Evolutionary conservation across 257 asterid genomes (phyloP), one percentile per base, ranked within the genome.

Genomic region (Phtheirospermum japonicum): DNA sequence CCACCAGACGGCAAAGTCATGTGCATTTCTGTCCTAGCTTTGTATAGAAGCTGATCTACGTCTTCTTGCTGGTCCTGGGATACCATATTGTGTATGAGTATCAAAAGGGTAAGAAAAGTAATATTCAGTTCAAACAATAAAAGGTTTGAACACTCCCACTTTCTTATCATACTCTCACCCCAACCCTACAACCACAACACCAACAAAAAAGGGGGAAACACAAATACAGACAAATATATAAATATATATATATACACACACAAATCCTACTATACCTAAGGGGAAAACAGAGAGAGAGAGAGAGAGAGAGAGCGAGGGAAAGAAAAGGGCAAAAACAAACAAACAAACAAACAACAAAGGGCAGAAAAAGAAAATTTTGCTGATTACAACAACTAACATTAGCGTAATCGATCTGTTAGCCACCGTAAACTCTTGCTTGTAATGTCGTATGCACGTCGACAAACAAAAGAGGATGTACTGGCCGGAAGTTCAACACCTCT

Each of bases 321-420:
- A n/a, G n/a, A n/a, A n/a, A n/a, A n/a, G n/a, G n/a, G n/a, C n/a
- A n/a, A n/a, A n/a, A n/a, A n/a, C n/a, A n/a, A n/a, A n/a, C n/a
- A n/a, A n/a, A n/a, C n/a, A n/a, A n/a, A n/a, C n/a, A n/a, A n/a
- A n/a, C n/a, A n/a, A n/a, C n/a, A n/a, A n/a, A n/a, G n/a, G n/a
- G n/a, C n/a, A n/a, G n/a, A n/a, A n/a, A n/a, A n/a, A n/a, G n/a
- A n/a, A n/a, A n/a, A n/a, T n/a, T n/a, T n/a, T n/a, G n/a, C n/a
- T n/a, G n/a, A n/a, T n/a, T n/a, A n/a, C n/a, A n/a, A n/a, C n/a
- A n/a, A n/a, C 95, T 74, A 70, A 87, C 93, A 72, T 80, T 73
- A 82, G 79, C 72, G 70, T 78, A 80, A 62, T 87, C 78, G 87
- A 59, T 87, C 95, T 7, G 89, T 84, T 67, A 87, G 77, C 93